Percentiles rank a stretch among this genome's conserved stretches.
phyloP scores from a whole-genome alignment of 495 filamentous ascomycete species.

The Darksidea phi region DNA sequence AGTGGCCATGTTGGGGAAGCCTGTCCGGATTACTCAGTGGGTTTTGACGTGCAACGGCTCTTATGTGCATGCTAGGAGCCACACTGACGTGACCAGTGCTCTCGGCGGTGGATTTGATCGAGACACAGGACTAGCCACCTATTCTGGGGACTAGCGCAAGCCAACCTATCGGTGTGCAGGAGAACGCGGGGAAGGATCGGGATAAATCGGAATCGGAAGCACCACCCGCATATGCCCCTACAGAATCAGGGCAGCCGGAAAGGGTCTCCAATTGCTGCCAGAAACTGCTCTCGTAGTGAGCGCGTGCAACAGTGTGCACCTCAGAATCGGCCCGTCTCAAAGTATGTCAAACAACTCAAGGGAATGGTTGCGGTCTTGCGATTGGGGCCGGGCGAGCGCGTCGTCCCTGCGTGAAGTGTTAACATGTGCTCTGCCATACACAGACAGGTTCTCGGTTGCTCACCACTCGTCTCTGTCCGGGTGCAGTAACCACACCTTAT shows the following conservation, averaged over 20 bases:
- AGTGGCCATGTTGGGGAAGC: conserved; percentile 2
- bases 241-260: conserved; percentile 3
- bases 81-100: conserved; percentile 4
- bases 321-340: too few relatives aligned
- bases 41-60: conserved; percentile 4
- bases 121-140: conserved; percentile 6
- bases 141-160: conserved; percentile 19
- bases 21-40: neutral
- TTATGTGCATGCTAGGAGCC: conserved; percentile 21
- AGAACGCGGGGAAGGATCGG: conserved; percentile 33
- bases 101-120: neutral
- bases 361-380: too few relatives aligned
- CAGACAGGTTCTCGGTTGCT: neutral
- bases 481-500: conserved; percentile 14
- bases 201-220: conserved; percentile 13
- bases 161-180: conserved; percentile 8
- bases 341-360: too few relatives aligned
- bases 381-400: too few relatives aligned
- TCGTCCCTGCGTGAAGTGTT: too few relatives aligned
- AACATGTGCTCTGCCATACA: too few relatives aligned
- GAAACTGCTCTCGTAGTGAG: too few relatives aligned
- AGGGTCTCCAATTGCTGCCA: neutral
- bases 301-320: too few relatives aligned
- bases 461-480: neutral
- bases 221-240: neutral